These are phyloP conservation scores for Diaporthe helianthi DNA, from an alignment of 2,329 filamentous ascomycete species.

Conservation along the genomic window DNA sequence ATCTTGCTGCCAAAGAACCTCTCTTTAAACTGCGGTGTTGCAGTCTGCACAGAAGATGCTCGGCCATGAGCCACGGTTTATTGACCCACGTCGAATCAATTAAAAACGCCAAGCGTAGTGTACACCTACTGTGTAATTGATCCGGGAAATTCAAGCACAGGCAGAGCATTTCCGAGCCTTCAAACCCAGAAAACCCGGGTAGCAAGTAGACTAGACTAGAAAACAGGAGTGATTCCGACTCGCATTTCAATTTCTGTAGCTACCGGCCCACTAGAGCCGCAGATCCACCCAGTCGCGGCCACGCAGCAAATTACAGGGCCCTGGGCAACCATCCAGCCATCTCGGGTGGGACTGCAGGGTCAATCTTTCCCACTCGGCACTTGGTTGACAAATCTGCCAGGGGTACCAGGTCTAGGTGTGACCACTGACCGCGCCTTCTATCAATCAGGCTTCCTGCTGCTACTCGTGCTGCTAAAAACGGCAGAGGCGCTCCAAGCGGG, in stretches of 20 bases:
- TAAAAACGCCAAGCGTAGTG: background rate
- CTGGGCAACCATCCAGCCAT: background rate
- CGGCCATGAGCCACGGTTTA: background rate
- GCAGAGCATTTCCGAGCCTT: background rate
- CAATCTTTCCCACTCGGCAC: constrained; percentile 33
- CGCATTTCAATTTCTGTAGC: constrained; percentile 23
- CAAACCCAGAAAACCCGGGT: too few species aligned
- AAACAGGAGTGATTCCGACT: background rate
- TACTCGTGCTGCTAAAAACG: constrained; percentile 7
- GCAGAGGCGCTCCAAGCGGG: constrained; percentile 19
- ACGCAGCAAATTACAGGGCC: constrained; percentile 22
- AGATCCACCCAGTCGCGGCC: background rate
- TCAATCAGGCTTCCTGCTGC: background rate
- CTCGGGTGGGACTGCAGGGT: constrained; percentile 28
- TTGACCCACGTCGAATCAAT: background rate
- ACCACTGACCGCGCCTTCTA: constrained; percentile 12
- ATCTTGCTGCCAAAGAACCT: background rate
- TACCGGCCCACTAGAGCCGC: constrained; percentile 22
- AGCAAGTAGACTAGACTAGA: too few species aligned
- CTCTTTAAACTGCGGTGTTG: background rate
- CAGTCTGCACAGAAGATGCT: background rate
- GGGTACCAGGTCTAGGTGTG: background rate
- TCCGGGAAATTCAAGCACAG: background rate
- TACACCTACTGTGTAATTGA: too few species aligned
- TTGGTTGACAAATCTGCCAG: constrained; percentile 18